Conservation (phyloP, 2,329 filamentous ascomycete species). For the Seiridium cupressi region DNA sequence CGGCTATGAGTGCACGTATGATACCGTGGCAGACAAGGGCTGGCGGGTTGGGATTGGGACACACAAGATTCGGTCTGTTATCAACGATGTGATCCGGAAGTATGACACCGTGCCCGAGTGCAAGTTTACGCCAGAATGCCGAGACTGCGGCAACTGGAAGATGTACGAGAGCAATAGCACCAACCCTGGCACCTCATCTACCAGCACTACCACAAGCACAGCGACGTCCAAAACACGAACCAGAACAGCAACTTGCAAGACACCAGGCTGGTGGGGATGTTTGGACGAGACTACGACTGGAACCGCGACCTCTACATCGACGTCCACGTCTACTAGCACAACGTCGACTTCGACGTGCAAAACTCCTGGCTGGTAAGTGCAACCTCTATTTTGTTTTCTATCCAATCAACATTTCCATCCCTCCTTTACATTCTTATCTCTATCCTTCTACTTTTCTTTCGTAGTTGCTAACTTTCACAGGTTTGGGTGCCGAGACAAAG, state of each 20-base stretch:
- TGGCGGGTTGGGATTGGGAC: constrained; percentile 91
- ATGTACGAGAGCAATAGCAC: constrained; percentile 92
- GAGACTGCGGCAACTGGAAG: constrained; percentile 91
- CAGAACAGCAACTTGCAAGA: constrained; percentile 82
- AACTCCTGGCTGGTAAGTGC: constrained; percentile 53
- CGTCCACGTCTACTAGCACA: constrained; percentile 45
- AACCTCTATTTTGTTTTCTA: too few relatives aligned
- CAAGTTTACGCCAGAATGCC: constrained; percentile 72
- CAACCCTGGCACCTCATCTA: constrained; percentile 65
- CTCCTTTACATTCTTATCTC: neutral
- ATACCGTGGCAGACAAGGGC: constrained; percentile 86
- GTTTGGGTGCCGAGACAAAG: constrained; percentile 15
- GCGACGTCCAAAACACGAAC: constrained; percentile 59
- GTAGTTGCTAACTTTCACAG: constrained; percentile 27
- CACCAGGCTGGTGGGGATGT: constrained; percentile 81
- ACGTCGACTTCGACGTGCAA: constrained; percentile 55
- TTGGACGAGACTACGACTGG: constrained; percentile 62
- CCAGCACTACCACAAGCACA: constrained; percentile 50
- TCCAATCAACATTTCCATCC: too few relatives aligned
- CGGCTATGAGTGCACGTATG: constrained; percentile 84
- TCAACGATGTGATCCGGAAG: constrained; percentile 79
- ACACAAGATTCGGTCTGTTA: constrained; percentile 86
- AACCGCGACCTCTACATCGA: constrained; percentile 38
- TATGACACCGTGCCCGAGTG: constrained; percentile 83
- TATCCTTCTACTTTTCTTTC: neutral